Percentiles rank a stretch among this genome's conserved stretches.
These are phyloP conservation scores for Exserohilum turcica DNA, from an alignment of 2,329 filamentous ascomycete species.

Conservation along the genomic window DNA sequence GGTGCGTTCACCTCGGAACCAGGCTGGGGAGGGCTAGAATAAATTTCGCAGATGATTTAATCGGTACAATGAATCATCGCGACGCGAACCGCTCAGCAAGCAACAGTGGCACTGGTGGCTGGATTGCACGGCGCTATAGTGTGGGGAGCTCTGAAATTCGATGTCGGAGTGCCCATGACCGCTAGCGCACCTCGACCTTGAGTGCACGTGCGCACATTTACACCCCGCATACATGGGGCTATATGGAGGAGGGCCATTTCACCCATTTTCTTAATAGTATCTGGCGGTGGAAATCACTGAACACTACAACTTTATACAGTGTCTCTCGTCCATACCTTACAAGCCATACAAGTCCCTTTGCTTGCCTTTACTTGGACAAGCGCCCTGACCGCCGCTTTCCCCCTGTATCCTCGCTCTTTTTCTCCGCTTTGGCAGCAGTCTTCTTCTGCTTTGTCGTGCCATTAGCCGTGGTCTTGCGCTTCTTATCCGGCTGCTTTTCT, in stretches of 20 bases:
- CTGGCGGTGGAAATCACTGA: neutral
- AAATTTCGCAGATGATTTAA: constrained; percentile 10
- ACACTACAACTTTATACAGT: neutral
- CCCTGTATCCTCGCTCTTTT: constrained; percentile 20
- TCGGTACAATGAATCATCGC: constrained; percentile 17
- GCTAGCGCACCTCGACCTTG: constrained; percentile 17
- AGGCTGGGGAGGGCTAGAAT: neutral
- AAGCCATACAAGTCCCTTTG: neutral
- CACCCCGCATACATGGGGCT: constrained; percentile 2
- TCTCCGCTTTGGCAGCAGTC: constrained; percentile 10
- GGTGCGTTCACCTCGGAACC: constrained; percentile 5
- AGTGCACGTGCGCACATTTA: constrained; percentile 26
- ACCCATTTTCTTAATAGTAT: neutral
- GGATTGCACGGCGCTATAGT: constrained; percentile 29
- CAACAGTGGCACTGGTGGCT: constrained; percentile 11
- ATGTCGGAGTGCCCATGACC: constrained; percentile 31
- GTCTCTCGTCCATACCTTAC: neutral
- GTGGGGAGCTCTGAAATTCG: constrained; percentile 44
- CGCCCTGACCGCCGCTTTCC: constrained; percentile 34
- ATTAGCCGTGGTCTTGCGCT: constrained; percentile 27
- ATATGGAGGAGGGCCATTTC: neutral
- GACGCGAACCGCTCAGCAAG: constrained; percentile 7
- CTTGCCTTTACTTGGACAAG: constrained; percentile 15
- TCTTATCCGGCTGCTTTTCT: constrained; percentile 30
- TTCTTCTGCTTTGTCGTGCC: constrained; percentile 20